Percentiles rank a stretch among this genome's conserved stretches.
phyloP scores from a whole-genome alignment of 768 basidiomycete genomes.

The Leccinellum luteum region DNA sequence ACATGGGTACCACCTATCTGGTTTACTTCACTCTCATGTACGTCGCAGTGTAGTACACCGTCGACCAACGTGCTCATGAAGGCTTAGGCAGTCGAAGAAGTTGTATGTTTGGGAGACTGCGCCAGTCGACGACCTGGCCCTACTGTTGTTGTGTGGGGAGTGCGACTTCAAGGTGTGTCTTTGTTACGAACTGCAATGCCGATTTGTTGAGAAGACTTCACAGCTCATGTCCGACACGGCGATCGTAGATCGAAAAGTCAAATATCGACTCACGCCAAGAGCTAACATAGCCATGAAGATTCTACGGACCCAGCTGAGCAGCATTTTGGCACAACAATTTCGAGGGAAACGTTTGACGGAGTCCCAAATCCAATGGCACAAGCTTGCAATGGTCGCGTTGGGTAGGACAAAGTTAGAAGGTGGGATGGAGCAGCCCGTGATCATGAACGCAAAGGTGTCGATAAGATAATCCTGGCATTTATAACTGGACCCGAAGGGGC shows the following conservation, averaged over 20 bases:
- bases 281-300: slow-evolving; percentile 76
- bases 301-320: slow-evolving; percentile 62
- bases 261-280: slow-evolving; percentile 66
- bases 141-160: slow-evolving; percentile 87
- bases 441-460: slow-evolving; percentile 16
- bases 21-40: slow-evolving; percentile 89
- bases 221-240: slow-evolving; percentile 73
- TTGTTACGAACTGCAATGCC: background rate
- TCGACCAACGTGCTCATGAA: slow-evolving; percentile 4
- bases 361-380: slow-evolving; percentile 69
- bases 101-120: slow-evolving; percentile 93
- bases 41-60: slow-evolving; percentile 15
- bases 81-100: slow-evolving; percentile 84
- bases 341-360: slow-evolving; percentile 57
- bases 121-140: slow-evolving; percentile 78
- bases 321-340: slow-evolving; percentile 63
- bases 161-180: slow-evolving; percentile 75
- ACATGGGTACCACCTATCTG: slow-evolving; percentile 74
- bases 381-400: slow-evolving; percentile 61
- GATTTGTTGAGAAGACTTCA: slow-evolving; percentile 4
- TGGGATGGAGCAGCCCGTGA: slow-evolving; percentile 18
- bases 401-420: slow-evolving; percentile 46
- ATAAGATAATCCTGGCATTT: slow-evolving; percentile 13
- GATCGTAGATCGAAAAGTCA: slow-evolving; percentile 83
- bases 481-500: no score